Evolutionary conservation across 257 asterid genomes (phyloP), one percentile per base, ranked within the genome.

Genomic region (Avicennia marina): DNA sequence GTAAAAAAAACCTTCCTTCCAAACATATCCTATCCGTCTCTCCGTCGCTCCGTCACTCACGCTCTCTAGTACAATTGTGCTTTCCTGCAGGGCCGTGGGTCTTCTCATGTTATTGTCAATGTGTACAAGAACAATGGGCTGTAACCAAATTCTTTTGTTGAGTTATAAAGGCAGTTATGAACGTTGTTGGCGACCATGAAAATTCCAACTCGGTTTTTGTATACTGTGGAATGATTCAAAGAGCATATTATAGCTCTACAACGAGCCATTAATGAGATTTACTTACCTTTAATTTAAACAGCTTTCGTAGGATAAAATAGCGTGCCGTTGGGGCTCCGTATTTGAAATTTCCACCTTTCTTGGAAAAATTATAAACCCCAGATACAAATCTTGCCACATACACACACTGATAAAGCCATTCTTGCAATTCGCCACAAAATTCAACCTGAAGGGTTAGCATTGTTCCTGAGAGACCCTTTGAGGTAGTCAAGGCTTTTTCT

Each of bases 321-420:
- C 18, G 11, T 59, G 53, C 77, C 77, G 77, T 72, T 72, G 72
- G 66, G 56, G 24, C 48, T 50, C 53, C 38, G 29, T 32, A 31
- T 61, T 71, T 72, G 54, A 72, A 71, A 60, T 38, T 44, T 63
- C 11, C 4, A 22, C 64, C 52, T 31, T 48, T n/a, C 32, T 48
- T 26, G 15, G n/a, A 24, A n/a, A n/a, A n/a, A n/a, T 59, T 18
- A 12, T 52, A 7, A 24, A 34, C 1, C 33, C 16, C 46, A 26
- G 7, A 9, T 34, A 50, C 34, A 19, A 24, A 44, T 24, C 1
- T 43, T 21, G 51, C 25, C 53, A 22, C 24, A 42, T 34, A 61
- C 42, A 31, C 32, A 24, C 40, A 13, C 50, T 22, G n/a, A 7
- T 21, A 33, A 55, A 9, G 41, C 38, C 20, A 36, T 55, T 36